Conservation (phyloP, 2,329 filamentous ascomycete species). For the Bisporella sp. region DNA sequence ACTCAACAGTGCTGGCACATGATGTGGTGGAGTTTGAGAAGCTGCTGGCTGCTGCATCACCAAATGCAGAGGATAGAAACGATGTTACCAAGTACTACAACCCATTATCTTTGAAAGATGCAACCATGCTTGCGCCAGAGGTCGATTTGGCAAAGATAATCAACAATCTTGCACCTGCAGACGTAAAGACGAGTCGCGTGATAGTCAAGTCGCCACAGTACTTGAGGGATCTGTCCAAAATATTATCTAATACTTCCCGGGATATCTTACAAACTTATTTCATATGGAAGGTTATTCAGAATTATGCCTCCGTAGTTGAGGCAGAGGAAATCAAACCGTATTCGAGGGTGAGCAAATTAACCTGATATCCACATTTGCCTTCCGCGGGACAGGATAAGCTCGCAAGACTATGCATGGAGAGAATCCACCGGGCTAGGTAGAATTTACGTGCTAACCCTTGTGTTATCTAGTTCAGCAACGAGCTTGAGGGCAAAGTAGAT, state of each 20-base stretch:
- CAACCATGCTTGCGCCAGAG: constrained; percentile 46
- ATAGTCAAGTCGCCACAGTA: constrained; percentile 56
- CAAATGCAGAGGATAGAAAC: constrained; percentile 48
- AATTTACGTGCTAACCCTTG: too few species aligned
- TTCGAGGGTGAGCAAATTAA: constrained; percentile 24
- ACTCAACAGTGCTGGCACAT: constrained; percentile 18
- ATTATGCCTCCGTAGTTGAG: constrained; percentile 47
- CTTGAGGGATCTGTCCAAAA: constrained; percentile 47
- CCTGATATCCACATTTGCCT: too few species aligned
- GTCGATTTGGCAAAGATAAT: constrained; percentile 48
- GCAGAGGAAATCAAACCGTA: constrained; percentile 53
- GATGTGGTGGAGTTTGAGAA: constrained; percentile 52
- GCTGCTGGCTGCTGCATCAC: constrained; percentile 51
- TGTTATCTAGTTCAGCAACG: constrained; percentile 42
- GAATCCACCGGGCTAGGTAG: too few species aligned
- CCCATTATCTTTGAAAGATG: constrained; percentile 50
- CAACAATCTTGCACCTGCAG: constrained; percentile 41
- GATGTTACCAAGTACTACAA: constrained; percentile 65
- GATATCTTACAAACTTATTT: constrained; percentile 56
- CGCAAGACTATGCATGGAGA: too few species aligned
- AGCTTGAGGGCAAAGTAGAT: constrained; percentile 46
- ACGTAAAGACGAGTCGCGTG: constrained; percentile 43
- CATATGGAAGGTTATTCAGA: constrained; percentile 54
- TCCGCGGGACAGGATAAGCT: too few species aligned
- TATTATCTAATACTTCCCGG: constrained; percentile 45